Percentiles rank a stretch among this genome's conserved stretches.
phyloP scores from a whole-genome alignment of 1,284 basidiomycete genomes.

The Apiotrichum porosum region DNA sequence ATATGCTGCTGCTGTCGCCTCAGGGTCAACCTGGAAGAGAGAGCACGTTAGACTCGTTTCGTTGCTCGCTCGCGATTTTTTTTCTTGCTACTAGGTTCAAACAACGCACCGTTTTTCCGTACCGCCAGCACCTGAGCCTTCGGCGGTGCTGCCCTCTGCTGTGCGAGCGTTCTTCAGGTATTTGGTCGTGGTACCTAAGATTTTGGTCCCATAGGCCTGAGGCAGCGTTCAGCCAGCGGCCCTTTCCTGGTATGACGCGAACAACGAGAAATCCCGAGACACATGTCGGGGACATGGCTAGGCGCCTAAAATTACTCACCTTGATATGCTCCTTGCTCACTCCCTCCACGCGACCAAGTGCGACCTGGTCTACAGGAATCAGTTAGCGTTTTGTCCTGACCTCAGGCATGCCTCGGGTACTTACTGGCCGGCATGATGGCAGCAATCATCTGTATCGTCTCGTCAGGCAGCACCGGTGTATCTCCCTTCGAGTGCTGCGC shows the following conservation, averaged over 20 bases:
- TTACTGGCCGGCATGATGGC: slow-evolving; percentile 38
- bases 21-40: too few species aligned
- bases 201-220: slow-evolving; percentile 17
- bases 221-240: slow-evolving; percentile 5
- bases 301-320: too few species aligned
- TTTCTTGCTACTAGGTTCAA: too few species aligned
- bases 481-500: slow-evolving; percentile 15
- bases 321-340: slow-evolving; percentile 14
- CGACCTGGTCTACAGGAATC: not conserved
- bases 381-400: not conserved
- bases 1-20: too few species aligned
- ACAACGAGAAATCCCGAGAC: too few species aligned
- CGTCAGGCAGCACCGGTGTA: slow-evolving; percentile 23
- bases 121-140: too few species aligned
- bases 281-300: too few species aligned
- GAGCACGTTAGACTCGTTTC: too few species aligned
- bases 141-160: slow-evolving; percentile 1
- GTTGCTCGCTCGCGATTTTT: too few species aligned
- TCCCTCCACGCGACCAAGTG: slow-evolving; percentile 27
- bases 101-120: too few species aligned
- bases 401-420: slow-evolving; percentile 2
- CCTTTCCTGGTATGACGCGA: too few species aligned
- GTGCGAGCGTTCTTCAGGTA: not conserved
- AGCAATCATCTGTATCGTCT: slow-evolving; percentile 37
- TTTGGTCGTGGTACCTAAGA: slow-evolving; percentile 18